A percentile compares a stretch with the other conserved stretches of the same genome.
Evolutionary conservation across 106 monocot genomes (phyloP).

Genomic region (Triglochin maritima): DNA sequence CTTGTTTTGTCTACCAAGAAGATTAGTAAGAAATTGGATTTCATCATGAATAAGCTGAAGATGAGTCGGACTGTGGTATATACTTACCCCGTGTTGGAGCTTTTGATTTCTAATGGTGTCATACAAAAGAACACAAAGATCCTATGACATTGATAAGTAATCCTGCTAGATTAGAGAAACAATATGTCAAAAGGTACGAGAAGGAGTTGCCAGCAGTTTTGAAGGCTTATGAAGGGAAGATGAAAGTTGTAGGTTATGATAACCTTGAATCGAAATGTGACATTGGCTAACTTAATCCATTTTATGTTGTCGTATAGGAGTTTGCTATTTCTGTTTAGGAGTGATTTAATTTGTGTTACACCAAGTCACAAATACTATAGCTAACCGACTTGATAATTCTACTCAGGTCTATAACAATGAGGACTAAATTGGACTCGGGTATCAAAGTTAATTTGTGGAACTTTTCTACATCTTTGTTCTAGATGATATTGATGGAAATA

Average conservation of each 20-base stretch:
- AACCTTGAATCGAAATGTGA: no score
- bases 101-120: neutral
- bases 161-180: neutral
- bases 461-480: no score
- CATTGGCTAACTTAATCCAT: no score
- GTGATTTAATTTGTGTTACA: no score
- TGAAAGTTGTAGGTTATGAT: neutral
- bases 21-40: neutral
- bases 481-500: no score
- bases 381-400: no score
- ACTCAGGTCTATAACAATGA: no score
- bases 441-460: no score
- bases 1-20: neutral
- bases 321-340: no score
- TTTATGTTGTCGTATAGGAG: no score
- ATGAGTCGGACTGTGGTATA: neutral
- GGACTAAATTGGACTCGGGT: no score
- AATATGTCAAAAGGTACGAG: conserved; percentile 3
- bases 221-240: conserved; percentile 1
- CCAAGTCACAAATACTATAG: no score
- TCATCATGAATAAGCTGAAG: neutral
- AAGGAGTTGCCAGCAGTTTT: neutral
- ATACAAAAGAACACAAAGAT: neutral
- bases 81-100: conserved; percentile 1
- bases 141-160: neutral